Evolutionary conservation across 2,329 filamentous ascomycete species (phyloP), one percentile per base, ranked within the genome.

Genomic region (Harringtonia lauricola): DNA sequence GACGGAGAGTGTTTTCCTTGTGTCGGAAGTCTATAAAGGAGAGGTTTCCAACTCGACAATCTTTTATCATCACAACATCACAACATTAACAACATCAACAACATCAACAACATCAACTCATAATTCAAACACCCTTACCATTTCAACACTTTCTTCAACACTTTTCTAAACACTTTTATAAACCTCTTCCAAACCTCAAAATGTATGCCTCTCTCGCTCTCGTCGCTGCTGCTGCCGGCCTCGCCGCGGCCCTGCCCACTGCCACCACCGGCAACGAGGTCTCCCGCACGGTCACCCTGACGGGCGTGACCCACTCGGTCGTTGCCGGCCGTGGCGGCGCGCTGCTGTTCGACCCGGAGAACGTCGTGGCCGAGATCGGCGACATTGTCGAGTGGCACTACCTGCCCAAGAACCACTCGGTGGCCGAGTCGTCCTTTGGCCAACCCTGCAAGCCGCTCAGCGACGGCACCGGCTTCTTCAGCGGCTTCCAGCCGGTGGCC

Each of bases 341-440:
- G 12, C 63, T 76, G 28, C 55, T 54, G 39, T 78, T 76, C 57
- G 62, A 66, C 39, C 74, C 74, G 2, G 61, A 68, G 48, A 67
- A 64, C 49, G 59, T 74, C 34, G 64, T 63, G 3, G 74, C 72
- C 17, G 56, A 60, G 12, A 45, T 65, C 8, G 73, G 72, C 46
- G 70, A 74, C 47, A 49, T 70, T 4, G 55, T 78, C 45, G 71
- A 76, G 59, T 78, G 68, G 62, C 67, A 71, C 53, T 77, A 70
- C 63, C 67, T 66, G 49, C 65, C 72, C 9, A 54, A 51, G 46
- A 72, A 70, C 59, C 73, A 54, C 49, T 52, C 49, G 8, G 47
- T 52, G 3, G 63, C 52, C 2, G 59, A 67, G 54, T 65, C 64
- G 31, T 60, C 54, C 54, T 70, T 70, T 47, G 61, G 48, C 42